Evolutionary conservation across 768 basidiomycete species (phyloP), one percentile per base, ranked within the genome.

Genomic region (Panellus pusillus): DNA sequence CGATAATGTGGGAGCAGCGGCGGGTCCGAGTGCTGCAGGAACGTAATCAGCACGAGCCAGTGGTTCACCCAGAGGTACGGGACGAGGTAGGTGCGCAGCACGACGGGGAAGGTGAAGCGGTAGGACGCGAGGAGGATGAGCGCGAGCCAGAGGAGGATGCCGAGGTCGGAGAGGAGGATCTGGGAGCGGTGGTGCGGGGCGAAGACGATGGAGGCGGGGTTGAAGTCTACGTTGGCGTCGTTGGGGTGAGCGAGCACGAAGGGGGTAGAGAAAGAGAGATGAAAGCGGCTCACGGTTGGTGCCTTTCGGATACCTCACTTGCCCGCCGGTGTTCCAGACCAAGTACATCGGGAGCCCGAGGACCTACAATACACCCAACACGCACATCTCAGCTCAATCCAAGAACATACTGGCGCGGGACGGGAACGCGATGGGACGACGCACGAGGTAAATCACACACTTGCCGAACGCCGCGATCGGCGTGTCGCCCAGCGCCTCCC

Each of bases 401-500:
- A n/a, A n/a, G n/a, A n/a, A n/a, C n/a, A n/a, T n/a, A n/a, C n/a
- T n/a, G n/a, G n/a, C n/a, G n/a, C n/a, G n/a, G n/a, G n/a, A n/a
- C n/a, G n/a, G n/a, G n/a, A n/a, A n/a, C n/a, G n/a, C n/a, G n/a
- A n/a, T n/a, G n/a, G n/a, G n/a, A n/a, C n/a, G n/a, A 71, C 81
- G 32, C 55, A 89, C 87, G 57, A 91, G 68, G 66, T 90, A 90
- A 20, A 74, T 70, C 17, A 74, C 75, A 39, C 79, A 70, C 17
- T 72, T 72, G 1, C 81, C 49, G 31, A 80, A 67, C 39, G 87
- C 81, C 55, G 80, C 84, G 37, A 98, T 77, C 14, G 96, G 96
- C 3, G 93, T 89, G 70, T 98, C 96, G 43, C 90, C 91, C 45
- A 98, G 70, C 38, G 95, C 91, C 53, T 98, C 96, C 75, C 79